Base-by-base conservation (phyloP, 768 basidiomycete species). In the Amanita brunnescens region DNA sequence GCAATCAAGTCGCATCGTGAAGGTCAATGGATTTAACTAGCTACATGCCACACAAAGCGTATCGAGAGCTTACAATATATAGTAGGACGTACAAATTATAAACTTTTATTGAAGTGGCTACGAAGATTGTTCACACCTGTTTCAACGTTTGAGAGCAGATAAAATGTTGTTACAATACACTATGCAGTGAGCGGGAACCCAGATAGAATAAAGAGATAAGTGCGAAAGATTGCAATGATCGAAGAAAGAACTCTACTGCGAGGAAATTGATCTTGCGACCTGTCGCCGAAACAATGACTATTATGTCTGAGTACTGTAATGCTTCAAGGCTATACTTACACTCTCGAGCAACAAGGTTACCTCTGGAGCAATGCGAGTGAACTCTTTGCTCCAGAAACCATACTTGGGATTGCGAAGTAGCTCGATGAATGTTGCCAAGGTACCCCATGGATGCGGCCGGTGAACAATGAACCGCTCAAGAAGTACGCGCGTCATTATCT, bases 381-480 rank as follows among this genome's bases (percentile, higher is more conserved):
- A 92, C 55, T 85, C 83, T 64, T 87, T 89, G 76, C 74, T 85
- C 87, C 89, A 91, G 74, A 92, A 92, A 52, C 89, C 87, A 60
- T 91, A 92, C 68, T 85, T 89, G 51, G 81, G 79, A 66, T 94
- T 93, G 56, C 90, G 84, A 47, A 97, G 82, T 55, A 96, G 70
- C 68, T 95, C 91, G 60, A 95, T 92, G 69, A 96, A 95, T 4
- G 92, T 91, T 58, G 91, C 85, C 58, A 95, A 69, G 23, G 92
- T 83, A 52, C 95, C 94, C 92, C 93, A 97, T 23, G 96, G 94
- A 60, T 97, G 94, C 43, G 96, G 96, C 24, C 92, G 84, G 63
- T 91, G 86, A 30, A 92, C 92, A 53, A 98, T 81, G 70, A 96
- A 89, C 32, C 93, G 82, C 64, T 98, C 95, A 59, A 98, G 74